Evolutionary conservation across 257 asterid genomes (phyloP).

Genomic region (Hygrophila difformis): DNA sequence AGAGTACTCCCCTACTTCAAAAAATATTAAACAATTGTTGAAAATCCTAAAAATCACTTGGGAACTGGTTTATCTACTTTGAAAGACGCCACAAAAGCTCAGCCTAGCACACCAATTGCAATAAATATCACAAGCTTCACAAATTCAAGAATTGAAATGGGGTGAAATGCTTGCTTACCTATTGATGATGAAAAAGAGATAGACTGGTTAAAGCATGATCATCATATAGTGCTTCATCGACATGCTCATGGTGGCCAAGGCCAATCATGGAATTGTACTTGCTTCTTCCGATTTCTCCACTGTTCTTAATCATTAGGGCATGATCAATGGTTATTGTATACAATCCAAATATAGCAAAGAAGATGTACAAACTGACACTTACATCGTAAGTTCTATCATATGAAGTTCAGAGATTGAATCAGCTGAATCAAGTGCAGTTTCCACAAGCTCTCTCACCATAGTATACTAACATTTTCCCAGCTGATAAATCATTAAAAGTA

Average conservation of each 20-base stretch:
- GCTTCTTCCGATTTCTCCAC: slow-evolving; percentile 73
- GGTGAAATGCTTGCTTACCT: slow-evolving; percentile 36
- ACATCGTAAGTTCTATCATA: slow-evolving; percentile 69
- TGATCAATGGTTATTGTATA: slow-evolving; percentile 7
- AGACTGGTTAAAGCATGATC: slow-evolving; percentile 52
- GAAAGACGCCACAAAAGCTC: too few species aligned
- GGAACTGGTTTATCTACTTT: slow-evolving; percentile 33
- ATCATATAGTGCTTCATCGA: slow-evolving; percentile 74
- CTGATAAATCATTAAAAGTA: slow-evolving; percentile 30
- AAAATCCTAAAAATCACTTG: slow-evolving; percentile 21
- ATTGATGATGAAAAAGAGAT: slow-evolving; percentile 29
- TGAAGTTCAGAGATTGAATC: slow-evolving; percentile 86
- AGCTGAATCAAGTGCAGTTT: slow-evolving; percentile 92
- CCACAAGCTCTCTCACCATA: slow-evolving; percentile 89
- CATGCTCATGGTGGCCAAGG: slow-evolving; percentile 54
- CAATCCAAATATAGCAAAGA: slow-evolving; percentile 9
- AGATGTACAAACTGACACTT: slow-evolving; percentile 16
- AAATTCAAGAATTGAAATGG: slow-evolving; percentile 25
- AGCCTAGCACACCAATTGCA: too few species aligned
- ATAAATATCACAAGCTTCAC: slow-evolving; percentile 4
- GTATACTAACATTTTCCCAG: slow-evolving; percentile 86
- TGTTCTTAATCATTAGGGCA: slow-evolving; percentile 20
- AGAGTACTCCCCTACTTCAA: background rate
- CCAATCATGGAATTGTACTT: slow-evolving; percentile 65
- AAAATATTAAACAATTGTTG: too few species aligned